Evolutionary conservation across 495 filamentous ascomycete species (phyloP).

Genomic region (Aspergillus bertholletiae): DNA sequence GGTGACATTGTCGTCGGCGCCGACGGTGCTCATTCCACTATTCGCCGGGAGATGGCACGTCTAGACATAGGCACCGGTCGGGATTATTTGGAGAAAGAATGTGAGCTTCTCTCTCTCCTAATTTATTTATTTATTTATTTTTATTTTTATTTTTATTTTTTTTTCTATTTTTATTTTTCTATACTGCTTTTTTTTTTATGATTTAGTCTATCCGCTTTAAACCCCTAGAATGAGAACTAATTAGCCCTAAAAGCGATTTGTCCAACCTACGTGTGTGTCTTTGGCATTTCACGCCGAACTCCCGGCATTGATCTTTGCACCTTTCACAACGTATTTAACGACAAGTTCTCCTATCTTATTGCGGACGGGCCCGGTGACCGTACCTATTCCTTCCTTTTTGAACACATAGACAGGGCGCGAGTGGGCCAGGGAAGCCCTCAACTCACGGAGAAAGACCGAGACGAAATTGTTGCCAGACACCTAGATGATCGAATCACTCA

Average conservation of each 20-base stretch:
- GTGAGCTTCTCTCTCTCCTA: constrained; percentile 2
- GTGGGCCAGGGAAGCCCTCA: background rate
- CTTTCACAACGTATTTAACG: background rate
- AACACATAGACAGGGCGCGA: background rate
- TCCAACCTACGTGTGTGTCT: constrained; percentile 9
- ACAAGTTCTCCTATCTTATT: constrained; percentile 4
- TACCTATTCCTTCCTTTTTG: background rate
- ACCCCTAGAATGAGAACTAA: background rate
- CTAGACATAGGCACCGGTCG: too few relatives aligned
- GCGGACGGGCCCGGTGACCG: background rate
- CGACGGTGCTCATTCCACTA: constrained; percentile 47
- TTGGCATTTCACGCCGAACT: constrained; percentile 3
- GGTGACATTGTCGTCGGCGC: constrained; percentile 46
- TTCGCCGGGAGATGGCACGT: constrained; percentile 23
- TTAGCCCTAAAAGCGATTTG: background rate
- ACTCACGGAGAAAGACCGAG: background rate
- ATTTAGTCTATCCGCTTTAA: too few relatives aligned
- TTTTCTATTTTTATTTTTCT: too few relatives aligned
- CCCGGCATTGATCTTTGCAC: background rate
- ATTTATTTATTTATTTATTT: too few relatives aligned
- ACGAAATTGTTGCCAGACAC: background rate
- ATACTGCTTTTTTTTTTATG: too few relatives aligned
- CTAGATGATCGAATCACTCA: background rate
- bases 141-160: too few relatives aligned
- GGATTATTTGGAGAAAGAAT: background rate